Conservation (phyloP, 352 stramenopile genomes). For the Blastocystis sp. region DNA sequence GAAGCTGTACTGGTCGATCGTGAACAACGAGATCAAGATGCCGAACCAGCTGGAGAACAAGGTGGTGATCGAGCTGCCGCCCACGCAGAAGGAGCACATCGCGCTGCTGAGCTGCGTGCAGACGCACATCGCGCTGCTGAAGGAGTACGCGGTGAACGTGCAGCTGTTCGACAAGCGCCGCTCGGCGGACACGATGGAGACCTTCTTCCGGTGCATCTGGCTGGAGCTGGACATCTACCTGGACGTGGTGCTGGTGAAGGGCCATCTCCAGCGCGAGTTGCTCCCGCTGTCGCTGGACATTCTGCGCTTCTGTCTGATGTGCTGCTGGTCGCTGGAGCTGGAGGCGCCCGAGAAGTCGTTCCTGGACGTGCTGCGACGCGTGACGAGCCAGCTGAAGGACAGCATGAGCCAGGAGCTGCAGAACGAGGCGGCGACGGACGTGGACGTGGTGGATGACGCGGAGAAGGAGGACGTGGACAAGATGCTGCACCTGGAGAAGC, state of each 20-base stretch:
- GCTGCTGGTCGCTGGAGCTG: slow-evolving; percentile 23
- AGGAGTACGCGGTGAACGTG: neutral
- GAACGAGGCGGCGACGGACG: neutral
- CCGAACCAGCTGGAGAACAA: slow-evolving; percentile 32
- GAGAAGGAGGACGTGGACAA: neutral
- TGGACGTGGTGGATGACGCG: neutral
- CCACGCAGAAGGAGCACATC: slow-evolving; percentile 4
- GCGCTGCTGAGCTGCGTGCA: slow-evolving; percentile 11
- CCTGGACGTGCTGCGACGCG: slow-evolving; percentile 10
- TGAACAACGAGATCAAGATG: slow-evolving; percentile 64
- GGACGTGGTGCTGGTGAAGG: slow-evolving; percentile 46
- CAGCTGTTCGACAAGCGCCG: slow-evolving; percentile 10
- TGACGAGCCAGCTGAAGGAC: neutral
- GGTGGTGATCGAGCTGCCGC: neutral
- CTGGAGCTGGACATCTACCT: slow-evolving; percentile 41
- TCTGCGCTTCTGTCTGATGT: slow-evolving; percentile 25
- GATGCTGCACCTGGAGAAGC: slow-evolving; percentile 1
- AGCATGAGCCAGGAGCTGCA: slow-evolving; percentile 5
- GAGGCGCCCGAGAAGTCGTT: slow-evolving; percentile 14
- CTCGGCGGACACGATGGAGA: neutral
- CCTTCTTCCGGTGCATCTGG: slow-evolving; percentile 34
- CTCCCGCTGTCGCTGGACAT: neutral
- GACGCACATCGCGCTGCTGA: slow-evolving; percentile 27
- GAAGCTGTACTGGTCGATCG: slow-evolving; percentile 46
- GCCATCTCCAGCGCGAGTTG: neutral